phyloP scores from a whole-genome alignment of 805 yeast species.

The Spencermartinsiella europaea region DNA sequence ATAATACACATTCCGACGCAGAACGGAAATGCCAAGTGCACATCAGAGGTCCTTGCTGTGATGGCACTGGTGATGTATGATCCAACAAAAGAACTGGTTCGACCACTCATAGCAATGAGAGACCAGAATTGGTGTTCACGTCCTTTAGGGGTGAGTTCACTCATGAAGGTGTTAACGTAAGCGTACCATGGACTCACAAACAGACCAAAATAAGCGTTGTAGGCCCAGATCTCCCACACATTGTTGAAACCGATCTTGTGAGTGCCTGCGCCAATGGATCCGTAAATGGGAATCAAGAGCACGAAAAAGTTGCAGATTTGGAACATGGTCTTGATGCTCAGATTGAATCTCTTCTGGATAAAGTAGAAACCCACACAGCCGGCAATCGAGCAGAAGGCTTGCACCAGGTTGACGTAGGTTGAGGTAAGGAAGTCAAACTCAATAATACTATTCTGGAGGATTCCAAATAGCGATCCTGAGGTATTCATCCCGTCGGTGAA shows the following conservation, averaged over 20 bases:
- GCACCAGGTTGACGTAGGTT: conserved; percentile 12
- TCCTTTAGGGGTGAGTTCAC: conserved; percentile 13
- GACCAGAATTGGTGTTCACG: conserved; percentile 15
- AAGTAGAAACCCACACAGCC: conserved; percentile 8
- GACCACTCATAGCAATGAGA: conserved; percentile 12
- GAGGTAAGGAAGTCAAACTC: conserved; percentile 13
- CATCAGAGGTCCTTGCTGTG: conserved; percentile 13
- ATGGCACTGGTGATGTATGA: conserved; percentile 15
- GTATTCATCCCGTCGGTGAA: conserved; percentile 15
- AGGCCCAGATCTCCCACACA: conserved; percentile 14
- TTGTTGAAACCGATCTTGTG: conserved; percentile 11
- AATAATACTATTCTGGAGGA: conserved; percentile 13
- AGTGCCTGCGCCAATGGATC: conserved; percentile 12
- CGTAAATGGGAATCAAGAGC: conserved; percentile 11
- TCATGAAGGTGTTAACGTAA: conserved; percentile 13
- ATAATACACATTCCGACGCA: conserved; percentile 14
- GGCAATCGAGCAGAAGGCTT: conserved; percentile 10
- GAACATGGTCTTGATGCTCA: conserved; percentile 14
- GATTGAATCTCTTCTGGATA: conserved; percentile 10
- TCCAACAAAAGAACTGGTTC: conserved; percentile 16
- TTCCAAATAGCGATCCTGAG: conserved; percentile 7
- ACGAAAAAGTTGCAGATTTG: conserved; percentile 12
- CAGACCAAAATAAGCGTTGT: conserved; percentile 15
- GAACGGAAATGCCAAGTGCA: conserved; percentile 11
- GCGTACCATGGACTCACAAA: conserved; percentile 15